Percentiles rank a stretch among this genome's conserved stretches.
phyloP scores from a whole-genome alignment of 2,329 filamentous ascomycete species.

The Thelonectria olida region DNA sequence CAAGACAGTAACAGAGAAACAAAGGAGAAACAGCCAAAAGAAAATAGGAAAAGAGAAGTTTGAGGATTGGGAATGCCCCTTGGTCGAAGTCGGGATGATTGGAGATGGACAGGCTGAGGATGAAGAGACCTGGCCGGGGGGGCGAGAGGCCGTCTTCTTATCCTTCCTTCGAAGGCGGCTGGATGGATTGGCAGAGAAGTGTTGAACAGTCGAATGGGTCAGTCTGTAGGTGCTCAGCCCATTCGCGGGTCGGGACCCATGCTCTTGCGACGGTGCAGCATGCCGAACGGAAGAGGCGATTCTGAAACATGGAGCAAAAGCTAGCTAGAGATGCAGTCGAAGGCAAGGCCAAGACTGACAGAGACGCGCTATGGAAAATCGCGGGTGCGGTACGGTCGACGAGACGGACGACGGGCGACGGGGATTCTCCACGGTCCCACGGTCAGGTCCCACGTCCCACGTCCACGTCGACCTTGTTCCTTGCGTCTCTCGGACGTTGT shows the following conservation, averaged over 20 bases:
- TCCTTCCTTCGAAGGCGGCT: slow-evolving; percentile 21
- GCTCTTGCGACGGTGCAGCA: neutral
- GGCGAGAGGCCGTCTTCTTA: slow-evolving; percentile 41
- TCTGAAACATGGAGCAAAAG: slow-evolving; percentile 32
- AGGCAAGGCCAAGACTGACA: neutral
- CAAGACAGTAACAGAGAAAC: slow-evolving; percentile 12
- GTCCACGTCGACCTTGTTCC: slow-evolving; percentile 29
- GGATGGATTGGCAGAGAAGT: slow-evolving; percentile 38
- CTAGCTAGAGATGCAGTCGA: neutral
- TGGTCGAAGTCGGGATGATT: slow-evolving; percentile 35
- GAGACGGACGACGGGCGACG: neutral
- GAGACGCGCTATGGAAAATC: slow-evolving; percentile 11
- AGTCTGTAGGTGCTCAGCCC: slow-evolving; percentile 9
- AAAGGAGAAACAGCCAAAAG: slow-evolving; percentile 12
- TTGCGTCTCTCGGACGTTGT: neutral
- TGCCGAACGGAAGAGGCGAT: slow-evolving; percentile 27
- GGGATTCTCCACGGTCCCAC: slow-evolving; percentile 6
- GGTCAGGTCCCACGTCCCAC: slow-evolving; percentile 7
- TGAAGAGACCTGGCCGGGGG: slow-evolving; percentile 36
- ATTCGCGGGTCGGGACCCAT: slow-evolving; percentile 23
- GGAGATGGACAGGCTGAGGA: slow-evolving; percentile 39
- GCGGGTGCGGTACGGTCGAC: neutral
- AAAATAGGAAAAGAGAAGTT: slow-evolving; percentile 12
- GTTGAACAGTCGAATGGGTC: slow-evolving; percentile 7
- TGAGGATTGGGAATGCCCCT: slow-evolving; percentile 5